Base-by-base conservation (phyloP, 1,284 basidiomycete species). In the Cryptococcus floricola region DNA sequence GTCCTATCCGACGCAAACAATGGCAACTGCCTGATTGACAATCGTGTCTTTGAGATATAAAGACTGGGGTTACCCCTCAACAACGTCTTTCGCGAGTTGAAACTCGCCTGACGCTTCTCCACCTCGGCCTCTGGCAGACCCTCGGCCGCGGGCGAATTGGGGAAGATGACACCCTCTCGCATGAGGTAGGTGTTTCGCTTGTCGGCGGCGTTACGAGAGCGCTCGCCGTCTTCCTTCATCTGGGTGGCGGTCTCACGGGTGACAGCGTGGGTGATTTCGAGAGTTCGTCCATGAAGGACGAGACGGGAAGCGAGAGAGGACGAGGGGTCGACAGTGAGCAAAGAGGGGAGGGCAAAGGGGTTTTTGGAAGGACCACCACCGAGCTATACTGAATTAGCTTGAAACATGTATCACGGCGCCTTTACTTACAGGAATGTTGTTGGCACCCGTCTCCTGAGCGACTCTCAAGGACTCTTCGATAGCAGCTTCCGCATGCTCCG, bases 101-200 rank as follows among this genome's bases (percentile, higher is more conserved):
- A 95, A 0, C 91, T 90, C 38, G 80, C 80, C 34, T 87, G 85
- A 25, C 93, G 87, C 55, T 88, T 87, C 74, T 93, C 89, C 47
- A 96, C 75, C 63, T 96, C 93, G 10, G 84, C 80, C 1, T 84
- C 75, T 7, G 85, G 80, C 3, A 97, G 80, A 0, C 80, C 79
- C 39, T 82, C 82, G 0, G 91, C 88, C 3, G 87, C 87, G 1
- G 90, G 85, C 1, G 87, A 85, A 68, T 88, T 91, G 1, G 91
- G 88, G 2, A 27, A 78, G 84, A 65, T 67, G 89, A 91, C 89
- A 79, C 93, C 96, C 83, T 99, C 96, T 23, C 91, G 85, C 68
- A 99, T 84, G 52, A 99, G 83, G 76, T 98, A 98, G 65, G 96
- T 85, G 74, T 98, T 97, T 19, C 95, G 84, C 77, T 96, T 96